Evolutionary conservation across 202 grass and related monocot genomes (phyloP), one percentile per base, ranked within the genome.

Genomic region (Eragrostis tef): DNA sequence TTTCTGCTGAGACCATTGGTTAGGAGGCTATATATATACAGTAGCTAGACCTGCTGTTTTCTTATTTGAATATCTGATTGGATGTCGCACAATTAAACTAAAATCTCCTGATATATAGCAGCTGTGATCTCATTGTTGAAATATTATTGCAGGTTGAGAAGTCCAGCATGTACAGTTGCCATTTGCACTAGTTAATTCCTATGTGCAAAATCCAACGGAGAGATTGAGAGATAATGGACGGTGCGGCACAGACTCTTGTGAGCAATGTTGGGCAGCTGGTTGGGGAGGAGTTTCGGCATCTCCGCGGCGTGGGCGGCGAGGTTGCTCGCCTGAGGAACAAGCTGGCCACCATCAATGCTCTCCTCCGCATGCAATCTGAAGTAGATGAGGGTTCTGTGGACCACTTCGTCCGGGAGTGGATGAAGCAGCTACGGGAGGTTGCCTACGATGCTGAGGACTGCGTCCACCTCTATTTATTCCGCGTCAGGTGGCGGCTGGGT

Each of bases 311-410:
- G 12, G 68, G 68, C 22, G 45, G 44, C 68, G 45, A 71, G 68
- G 44, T 71, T 0, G 44, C 44, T 2, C 45, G 6, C 11, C 68
- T 71, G 44, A 50, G 68, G 68, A 26, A 71, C 22, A 22, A 71
- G 68, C 45, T 71, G 68, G 20, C 13, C 68, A 71, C 68, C 68
- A 50, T 71, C 6, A 71, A 71, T 45, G 68, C 68, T 6, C 68
- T 71, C 45, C 68, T 71, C 22, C 67, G 67, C 67, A 49, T 70
- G 67, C 22, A 27, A 11, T 49, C 22, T 0, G 67, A 70, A 11
- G 67, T 12, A 11, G 67, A 48, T 11, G 19, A 25, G 67, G 43
- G 0, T 0, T 11, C 13, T 6, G 44, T 49, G 44, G 7, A 11
- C 68, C 68, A 71, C 20, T 45, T 69, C 66, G 11, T 69, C 20